Evolutionary conservation across 495 filamentous ascomycete species (phyloP).

Genomic region (Lasiosphaeria ovina): DNA sequence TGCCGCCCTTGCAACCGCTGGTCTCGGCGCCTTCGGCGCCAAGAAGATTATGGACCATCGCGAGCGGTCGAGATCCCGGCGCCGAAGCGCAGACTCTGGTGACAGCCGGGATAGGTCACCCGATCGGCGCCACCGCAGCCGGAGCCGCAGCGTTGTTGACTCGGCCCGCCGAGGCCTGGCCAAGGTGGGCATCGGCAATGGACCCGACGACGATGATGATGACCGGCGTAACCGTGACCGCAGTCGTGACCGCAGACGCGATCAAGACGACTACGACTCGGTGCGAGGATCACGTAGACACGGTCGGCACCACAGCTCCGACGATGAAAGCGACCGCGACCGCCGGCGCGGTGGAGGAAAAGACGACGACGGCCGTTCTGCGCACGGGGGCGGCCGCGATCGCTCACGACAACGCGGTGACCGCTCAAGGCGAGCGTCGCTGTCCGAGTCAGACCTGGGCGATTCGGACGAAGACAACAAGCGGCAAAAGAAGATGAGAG

Average conservation of each 20-base stretch:
- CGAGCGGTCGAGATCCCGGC: slow-evolving; percentile 60
- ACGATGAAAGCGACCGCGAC: slow-evolving; percentile 49
- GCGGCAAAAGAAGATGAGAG: slow-evolving; percentile 71
- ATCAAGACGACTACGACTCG: slow-evolving; percentile 35
- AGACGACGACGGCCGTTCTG: slow-evolving; percentile 48
- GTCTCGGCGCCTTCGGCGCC: slow-evolving; percentile 72
- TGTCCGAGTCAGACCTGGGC: slow-evolving; percentile 57
- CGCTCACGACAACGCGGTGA: slow-evolving; percentile 25
- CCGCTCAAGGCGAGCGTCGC: slow-evolving; percentile 37
- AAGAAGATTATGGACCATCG: slow-evolving; percentile 73
- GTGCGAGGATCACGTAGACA: slow-evolving; percentile 32
- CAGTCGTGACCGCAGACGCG: slow-evolving; percentile 30
- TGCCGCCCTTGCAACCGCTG: slow-evolving; percentile 70
- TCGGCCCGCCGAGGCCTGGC: slow-evolving; percentile 42
- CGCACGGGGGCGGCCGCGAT: slow-evolving; percentile 31
- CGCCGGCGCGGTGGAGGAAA: slow-evolving; percentile 41
- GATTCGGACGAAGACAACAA: slow-evolving; percentile 77
- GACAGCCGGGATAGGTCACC: slow-evolving; percentile 46
- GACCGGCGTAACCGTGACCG: slow-evolving; percentile 28
- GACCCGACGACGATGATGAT: slow-evolving; percentile 44
- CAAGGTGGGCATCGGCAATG: slow-evolving; percentile 47
- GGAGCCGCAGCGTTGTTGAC: slow-evolving; percentile 52
- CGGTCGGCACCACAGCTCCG: slow-evolving; percentile 38
- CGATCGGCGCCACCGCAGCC: slow-evolving; percentile 40
- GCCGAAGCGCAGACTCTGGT: slow-evolving; percentile 47